Conservation (phyloP, 805 yeast species). For the Saturnispora diversa region DNA sequence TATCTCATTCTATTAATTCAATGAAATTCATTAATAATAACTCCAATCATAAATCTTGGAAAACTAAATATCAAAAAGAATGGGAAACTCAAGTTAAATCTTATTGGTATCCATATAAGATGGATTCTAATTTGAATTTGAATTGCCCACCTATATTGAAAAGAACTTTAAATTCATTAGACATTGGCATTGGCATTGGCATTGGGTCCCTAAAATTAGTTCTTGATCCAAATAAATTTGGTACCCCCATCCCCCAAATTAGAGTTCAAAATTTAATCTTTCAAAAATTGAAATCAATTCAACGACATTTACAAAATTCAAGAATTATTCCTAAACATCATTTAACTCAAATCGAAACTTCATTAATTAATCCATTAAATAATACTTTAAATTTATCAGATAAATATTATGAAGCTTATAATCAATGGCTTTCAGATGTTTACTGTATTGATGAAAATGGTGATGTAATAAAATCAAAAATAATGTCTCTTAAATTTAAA, state of each 20-base stretch:
- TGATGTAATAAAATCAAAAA: conserved; percentile 1
- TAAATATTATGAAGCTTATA: conserved; percentile 8
- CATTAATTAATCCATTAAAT: background rate
- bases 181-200: too few species aligned
- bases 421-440: conserved; percentile 1
- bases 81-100: background rate
- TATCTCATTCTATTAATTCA: conserved; percentile 4
- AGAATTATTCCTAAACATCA: conserved; percentile 2
- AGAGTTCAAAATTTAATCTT: conserved; percentile 4
- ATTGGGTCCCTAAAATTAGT: too few species aligned
- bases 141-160: background rate
- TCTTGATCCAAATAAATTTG: conserved; percentile 5
- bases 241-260: conserved; percentile 1
- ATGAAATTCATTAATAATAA: conserved; percentile 3
- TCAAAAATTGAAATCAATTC: background rate
- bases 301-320: background rate
- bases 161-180: background rate
- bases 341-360: background rate
- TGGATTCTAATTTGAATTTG: background rate
- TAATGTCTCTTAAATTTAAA: background rate
- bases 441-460: background rate
- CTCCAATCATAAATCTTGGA: conserved; percentile 1
- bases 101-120: conserved; percentile 1
- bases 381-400: conserved; percentile 2
- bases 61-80: background rate